Evolutionary conservation across 2,329 filamentous ascomycete species (phyloP).

Genomic region (Colletotrichum filicis): DNA sequence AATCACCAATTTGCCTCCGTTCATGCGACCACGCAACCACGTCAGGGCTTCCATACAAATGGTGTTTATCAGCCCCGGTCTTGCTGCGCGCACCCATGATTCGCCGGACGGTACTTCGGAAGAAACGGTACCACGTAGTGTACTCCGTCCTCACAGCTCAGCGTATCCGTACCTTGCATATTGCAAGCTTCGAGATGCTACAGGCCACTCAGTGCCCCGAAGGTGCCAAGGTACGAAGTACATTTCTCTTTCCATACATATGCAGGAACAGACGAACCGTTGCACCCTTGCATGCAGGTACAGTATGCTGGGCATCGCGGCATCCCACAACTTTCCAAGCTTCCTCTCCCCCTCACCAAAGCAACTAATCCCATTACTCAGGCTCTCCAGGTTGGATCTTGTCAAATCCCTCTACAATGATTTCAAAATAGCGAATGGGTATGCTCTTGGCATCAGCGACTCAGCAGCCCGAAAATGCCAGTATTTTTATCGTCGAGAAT

Average conservation of each 20-base stretch:
- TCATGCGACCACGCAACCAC: constrained; percentile 30
- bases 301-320: background rate
- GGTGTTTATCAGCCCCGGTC: background rate
- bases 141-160: background rate
- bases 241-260: constrained; percentile 4
- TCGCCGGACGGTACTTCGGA: constrained; percentile 12
- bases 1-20: constrained; percentile 34
- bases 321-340: constrained; percentile 8
- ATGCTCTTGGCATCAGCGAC: background rate
- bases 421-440: background rate
- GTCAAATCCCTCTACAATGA: background rate
- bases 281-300: constrained; percentile 35
- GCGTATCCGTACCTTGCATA: constrained; percentile 33
- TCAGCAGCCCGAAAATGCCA: background rate
- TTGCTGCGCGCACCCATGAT: background rate
- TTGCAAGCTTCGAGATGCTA: constrained; percentile 12
- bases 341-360: constrained; percentile 2
- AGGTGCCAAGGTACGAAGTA: constrained; percentile 12
- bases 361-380: background rate
- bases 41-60: constrained; percentile 14
- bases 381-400: background rate
- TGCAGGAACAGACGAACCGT: constrained; percentile 34
- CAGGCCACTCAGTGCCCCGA: background rate
- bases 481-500: too few species aligned
- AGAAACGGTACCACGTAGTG: constrained; percentile 11